Evolutionary conservation across 1,284 basidiomycete species (phyloP).

Genomic region (Rhodotorula sp.): DNA sequence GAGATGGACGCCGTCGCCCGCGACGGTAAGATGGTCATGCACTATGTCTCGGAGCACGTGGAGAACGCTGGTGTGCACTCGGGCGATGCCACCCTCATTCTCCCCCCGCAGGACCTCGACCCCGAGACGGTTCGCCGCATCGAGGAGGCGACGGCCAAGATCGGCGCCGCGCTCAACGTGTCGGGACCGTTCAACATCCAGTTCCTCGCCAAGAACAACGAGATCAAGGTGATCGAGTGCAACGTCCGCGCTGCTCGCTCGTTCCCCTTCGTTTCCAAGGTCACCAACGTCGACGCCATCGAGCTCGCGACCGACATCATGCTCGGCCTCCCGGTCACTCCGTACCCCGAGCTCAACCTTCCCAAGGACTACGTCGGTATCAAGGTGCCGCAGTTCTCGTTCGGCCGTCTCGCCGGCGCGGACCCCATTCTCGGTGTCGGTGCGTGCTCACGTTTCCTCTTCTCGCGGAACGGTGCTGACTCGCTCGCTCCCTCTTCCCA

Average conservation of each 20-base stretch:
- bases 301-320: slow-evolving; percentile 99
- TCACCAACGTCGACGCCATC: slow-evolving; percentile 94
- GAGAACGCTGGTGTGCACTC: slow-evolving; percentile 99
- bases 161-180: slow-evolving; percentile 95
- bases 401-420: slow-evolving; percentile 90
- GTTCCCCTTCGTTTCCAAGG: slow-evolving; percentile 99
- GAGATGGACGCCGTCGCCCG: slow-evolving; percentile 99
- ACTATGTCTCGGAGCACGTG: slow-evolving; percentile 98
- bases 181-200: slow-evolving; percentile 99
- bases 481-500: slow-evolving; percentile 74
- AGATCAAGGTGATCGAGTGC: slow-evolving; percentile 99
- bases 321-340: slow-evolving; percentile 82
- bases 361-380: slow-evolving; percentile 94
- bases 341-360: slow-evolving; percentile 76
- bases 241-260: slow-evolving; percentile 96
- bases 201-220: slow-evolving; percentile 99
- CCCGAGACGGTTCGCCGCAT: slow-evolving; percentile 94
- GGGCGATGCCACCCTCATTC: slow-evolving; percentile 95
- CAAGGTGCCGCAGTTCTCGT: slow-evolving; percentile 98
- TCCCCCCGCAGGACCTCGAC: slow-evolving; percentile 96
- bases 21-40: slow-evolving; percentile 97
- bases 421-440: slow-evolving; percentile 97
- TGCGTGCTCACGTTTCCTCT: neutral
- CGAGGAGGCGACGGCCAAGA: slow-evolving; percentile 94
- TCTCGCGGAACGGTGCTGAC: slow-evolving; percentile 61